Conservation (phyloP, 305 asterid species). For the Lippia alba region DNA sequence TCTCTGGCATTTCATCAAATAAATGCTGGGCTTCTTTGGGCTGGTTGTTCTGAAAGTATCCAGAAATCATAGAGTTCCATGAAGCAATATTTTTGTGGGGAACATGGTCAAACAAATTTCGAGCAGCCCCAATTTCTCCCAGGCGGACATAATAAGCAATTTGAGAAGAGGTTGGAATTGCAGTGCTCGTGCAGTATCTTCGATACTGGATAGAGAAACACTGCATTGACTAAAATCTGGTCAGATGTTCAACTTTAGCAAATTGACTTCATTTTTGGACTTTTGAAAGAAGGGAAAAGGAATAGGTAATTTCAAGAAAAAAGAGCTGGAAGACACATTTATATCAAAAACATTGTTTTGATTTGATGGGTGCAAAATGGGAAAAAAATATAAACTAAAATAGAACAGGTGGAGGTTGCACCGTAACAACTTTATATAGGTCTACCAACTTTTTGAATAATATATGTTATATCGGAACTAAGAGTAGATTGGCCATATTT, state of each 20-base stretch:
- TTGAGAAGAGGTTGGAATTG: constrained; percentile 46
- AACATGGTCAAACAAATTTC: constrained; percentile 52
- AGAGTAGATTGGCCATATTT: too few relatives aligned
- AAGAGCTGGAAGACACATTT: not conserved
- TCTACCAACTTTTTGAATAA: too few relatives aligned
- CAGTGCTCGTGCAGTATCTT: constrained; percentile 41
- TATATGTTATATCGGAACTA: too few relatives aligned
- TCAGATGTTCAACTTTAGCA: constrained; percentile 24
- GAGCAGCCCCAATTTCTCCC: constrained; percentile 60
- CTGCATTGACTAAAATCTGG: constrained; percentile 35
- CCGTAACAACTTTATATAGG: too few relatives aligned
- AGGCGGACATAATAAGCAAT: constrained; percentile 55
- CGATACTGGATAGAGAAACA: constrained; percentile 33
- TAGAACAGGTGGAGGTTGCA: too few relatives aligned
- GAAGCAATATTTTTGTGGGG: constrained; percentile 51
- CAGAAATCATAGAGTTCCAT: constrained; percentile 68
- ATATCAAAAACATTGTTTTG: not conserved
- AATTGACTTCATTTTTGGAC: not conserved
- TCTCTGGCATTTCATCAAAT: constrained; percentile 63
- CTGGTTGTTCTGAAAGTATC: constrained; percentile 52
- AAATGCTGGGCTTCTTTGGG: constrained; percentile 54
- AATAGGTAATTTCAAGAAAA: not conserved
- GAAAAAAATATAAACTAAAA: not conserved
- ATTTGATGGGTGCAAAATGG: not conserved
- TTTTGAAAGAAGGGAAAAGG: not conserved